Percentiles rank a stretch among this genome's conserved stretches.
phyloP scores from a whole-genome alignment of 257 asterid species.

The Solanum megistacrolobum region DNA sequence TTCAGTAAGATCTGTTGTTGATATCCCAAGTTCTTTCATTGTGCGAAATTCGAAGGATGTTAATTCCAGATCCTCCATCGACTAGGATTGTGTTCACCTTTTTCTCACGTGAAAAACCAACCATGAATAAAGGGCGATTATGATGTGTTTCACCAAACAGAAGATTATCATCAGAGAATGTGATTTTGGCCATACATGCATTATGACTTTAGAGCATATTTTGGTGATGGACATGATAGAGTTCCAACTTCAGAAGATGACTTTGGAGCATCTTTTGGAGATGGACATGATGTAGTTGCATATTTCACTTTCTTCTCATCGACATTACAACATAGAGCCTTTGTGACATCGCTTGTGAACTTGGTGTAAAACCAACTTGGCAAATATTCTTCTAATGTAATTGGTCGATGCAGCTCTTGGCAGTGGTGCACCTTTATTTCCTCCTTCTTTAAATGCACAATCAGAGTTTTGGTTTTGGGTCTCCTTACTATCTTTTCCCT shows the following conservation, averaged over 20 bases:
- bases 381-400: neutral
- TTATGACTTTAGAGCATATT: too few species aligned
- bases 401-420: neutral
- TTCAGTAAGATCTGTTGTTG: neutral
- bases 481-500: too few species aligned
- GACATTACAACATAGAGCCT: neutral
- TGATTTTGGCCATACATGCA: neutral
- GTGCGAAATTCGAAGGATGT: neutral
- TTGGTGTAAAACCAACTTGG: neutral
- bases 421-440: too few species aligned
- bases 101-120: neutral
- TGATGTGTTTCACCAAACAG: neutral
- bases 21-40: neutral
- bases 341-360: neutral
- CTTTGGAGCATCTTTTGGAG: neutral
- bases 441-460: too few species aligned
- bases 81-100: neutral
- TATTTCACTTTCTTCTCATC: neutral
- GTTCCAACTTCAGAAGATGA: neutral
- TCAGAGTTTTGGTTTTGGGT: too few species aligned
- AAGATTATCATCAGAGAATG: neutral
- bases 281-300: neutral
- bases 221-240: too few species aligned
- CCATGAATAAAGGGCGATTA: neutral
- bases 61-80: neutral